These are phyloP conservation scores for Phytophthora podocarpi DNA, from an alignment of 352 stramenopile species.

Conservation along the genomic window DNA sequence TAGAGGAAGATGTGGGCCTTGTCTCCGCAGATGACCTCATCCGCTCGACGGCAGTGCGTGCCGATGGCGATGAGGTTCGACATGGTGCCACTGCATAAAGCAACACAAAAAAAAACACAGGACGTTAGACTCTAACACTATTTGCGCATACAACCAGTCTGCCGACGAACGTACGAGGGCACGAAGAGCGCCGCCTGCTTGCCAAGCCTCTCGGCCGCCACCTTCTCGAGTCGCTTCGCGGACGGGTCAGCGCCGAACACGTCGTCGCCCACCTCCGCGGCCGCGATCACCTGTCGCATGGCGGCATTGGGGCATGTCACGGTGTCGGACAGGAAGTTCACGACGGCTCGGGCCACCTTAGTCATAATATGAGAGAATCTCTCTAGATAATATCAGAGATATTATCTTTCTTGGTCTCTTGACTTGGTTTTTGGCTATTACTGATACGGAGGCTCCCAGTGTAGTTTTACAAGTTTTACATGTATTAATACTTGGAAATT, in stretches of 20 bases:
- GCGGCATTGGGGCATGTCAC: conserved; percentile 91
- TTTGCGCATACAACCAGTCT: background rate
- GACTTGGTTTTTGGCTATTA: too few relatives aligned
- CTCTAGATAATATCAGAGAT: too few relatives aligned
- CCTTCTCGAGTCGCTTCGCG: conserved; percentile 92
- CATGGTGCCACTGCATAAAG: conserved; percentile 92
- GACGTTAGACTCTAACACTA: conserved; percentile 3
- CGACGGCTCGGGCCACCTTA: conserved; percentile 29
- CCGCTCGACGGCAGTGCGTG: conserved; percentile 91
- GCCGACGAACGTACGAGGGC: conserved; percentile 76
- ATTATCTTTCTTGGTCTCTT: too few relatives aligned
- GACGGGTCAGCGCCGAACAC: conserved; percentile 92
- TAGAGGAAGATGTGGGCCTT: conserved; percentile 97
- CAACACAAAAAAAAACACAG: background rate
- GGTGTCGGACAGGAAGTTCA: conserved; percentile 98
- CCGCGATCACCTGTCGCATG: conserved; percentile 93
- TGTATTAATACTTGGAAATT: too few relatives aligned
- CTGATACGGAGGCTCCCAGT: too few relatives aligned
- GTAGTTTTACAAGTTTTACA: too few relatives aligned
- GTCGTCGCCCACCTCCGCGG: conserved; percentile 79
- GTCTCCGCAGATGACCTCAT: conserved; percentile 95
- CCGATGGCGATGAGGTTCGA: conserved; percentile 96
- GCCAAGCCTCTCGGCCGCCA: conserved; percentile 92
- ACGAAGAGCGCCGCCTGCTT: conserved; percentile 96
- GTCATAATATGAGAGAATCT: too few relatives aligned